Evolutionary conservation across 1,139 yeast species (phyloP).

Genomic region (Torulaspora globosa): DNA sequence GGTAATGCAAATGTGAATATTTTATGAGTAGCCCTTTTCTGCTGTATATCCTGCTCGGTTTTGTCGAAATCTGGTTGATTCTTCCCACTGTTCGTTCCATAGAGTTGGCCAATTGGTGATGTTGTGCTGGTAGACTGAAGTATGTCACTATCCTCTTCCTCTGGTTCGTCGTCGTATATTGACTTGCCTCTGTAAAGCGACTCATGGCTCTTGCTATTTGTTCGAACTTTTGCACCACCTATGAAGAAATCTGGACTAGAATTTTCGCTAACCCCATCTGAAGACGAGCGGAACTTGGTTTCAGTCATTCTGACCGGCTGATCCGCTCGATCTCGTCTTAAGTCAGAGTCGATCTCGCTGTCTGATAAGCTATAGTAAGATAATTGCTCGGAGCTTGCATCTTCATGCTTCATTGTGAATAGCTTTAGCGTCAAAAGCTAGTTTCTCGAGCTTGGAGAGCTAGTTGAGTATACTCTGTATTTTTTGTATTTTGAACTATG

Average conservation of each 20-base stretch:
- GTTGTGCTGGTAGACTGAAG: too few species aligned
- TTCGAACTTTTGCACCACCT: conserved; percentile 28
- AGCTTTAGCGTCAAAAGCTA: too few species aligned
- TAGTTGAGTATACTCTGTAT: too few species aligned
- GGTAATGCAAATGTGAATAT: conserved; percentile 45
- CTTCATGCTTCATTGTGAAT: background rate
- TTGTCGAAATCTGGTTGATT: background rate
- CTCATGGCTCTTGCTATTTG: conserved; percentile 3
- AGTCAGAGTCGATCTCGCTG: background rate
- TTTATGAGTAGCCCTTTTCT: conserved; percentile 31
- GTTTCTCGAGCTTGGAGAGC: too few species aligned
- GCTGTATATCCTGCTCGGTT: background rate
- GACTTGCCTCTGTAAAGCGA: background rate
- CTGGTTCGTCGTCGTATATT: conserved; percentile 24
- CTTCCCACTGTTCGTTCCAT: too few species aligned
- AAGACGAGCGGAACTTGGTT: background rate
- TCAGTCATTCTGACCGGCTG: background rate
- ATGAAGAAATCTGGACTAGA: conserved; percentile 24
- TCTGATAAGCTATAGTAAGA: background rate
- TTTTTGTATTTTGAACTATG: too few species aligned
- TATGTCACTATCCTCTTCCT: conserved; percentile 22
- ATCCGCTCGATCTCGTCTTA: background rate
- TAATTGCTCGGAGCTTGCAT: background rate
- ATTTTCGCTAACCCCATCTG: background rate
- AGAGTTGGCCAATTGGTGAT: too few species aligned